A percentile compares a stretch with the other conserved stretches of the same genome.
Evolutionary conservation across 495 filamentous ascomycete species (phyloP).

Genomic region (Annulohypoxylon stygium): DNA sequence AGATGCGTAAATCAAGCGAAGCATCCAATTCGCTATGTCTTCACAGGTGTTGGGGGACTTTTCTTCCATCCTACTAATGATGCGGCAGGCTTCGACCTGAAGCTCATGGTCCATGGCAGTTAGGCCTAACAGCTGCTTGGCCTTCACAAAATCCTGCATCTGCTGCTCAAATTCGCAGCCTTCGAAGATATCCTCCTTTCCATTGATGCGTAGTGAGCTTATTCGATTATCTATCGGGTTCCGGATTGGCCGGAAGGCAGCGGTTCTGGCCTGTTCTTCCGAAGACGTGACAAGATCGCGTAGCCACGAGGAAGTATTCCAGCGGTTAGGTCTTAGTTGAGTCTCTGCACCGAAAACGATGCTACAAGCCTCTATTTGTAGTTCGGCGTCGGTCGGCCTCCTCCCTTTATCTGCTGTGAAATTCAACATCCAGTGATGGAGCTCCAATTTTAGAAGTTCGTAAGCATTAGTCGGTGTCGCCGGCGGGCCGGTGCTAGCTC

Average conservation of each 20-base stretch:
- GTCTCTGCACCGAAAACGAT: slow-evolving; percentile 58
- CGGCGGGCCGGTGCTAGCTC: slow-evolving; percentile 53
- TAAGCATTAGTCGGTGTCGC: slow-evolving; percentile 61
- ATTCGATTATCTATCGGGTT: slow-evolving; percentile 50
- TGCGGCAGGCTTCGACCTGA: slow-evolving; percentile 64
- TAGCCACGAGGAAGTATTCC: slow-evolving; percentile 61
- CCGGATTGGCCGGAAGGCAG: slow-evolving; percentile 54
- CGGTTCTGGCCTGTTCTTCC: slow-evolving; percentile 52
- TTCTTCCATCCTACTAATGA: slow-evolving; percentile 63
- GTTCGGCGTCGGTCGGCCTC: slow-evolving; percentile 57
- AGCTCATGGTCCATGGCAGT: slow-evolving; percentile 67
- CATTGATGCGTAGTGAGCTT: slow-evolving; percentile 59
- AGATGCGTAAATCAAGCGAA: slow-evolving; percentile 59
- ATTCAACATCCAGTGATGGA: slow-evolving; percentile 58
- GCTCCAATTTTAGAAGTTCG: slow-evolving; percentile 65
- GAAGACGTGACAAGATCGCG: slow-evolving; percentile 65
- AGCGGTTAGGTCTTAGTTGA: slow-evolving; percentile 44
- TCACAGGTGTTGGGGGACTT: slow-evolving; percentile 60
- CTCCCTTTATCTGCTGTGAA: slow-evolving; percentile 47
- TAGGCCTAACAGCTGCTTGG: slow-evolving; percentile 63
- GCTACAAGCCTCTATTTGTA: slow-evolving; percentile 59
- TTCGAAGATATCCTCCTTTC: slow-evolving; percentile 63
- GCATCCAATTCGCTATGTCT: slow-evolving; percentile 61
- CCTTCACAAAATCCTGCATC: slow-evolving; percentile 63
- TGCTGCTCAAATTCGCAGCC: slow-evolving; percentile 61